phyloP scores from a whole-genome alignment of 306 rosid species.

The Cotoneaster glaucophyllus region DNA sequence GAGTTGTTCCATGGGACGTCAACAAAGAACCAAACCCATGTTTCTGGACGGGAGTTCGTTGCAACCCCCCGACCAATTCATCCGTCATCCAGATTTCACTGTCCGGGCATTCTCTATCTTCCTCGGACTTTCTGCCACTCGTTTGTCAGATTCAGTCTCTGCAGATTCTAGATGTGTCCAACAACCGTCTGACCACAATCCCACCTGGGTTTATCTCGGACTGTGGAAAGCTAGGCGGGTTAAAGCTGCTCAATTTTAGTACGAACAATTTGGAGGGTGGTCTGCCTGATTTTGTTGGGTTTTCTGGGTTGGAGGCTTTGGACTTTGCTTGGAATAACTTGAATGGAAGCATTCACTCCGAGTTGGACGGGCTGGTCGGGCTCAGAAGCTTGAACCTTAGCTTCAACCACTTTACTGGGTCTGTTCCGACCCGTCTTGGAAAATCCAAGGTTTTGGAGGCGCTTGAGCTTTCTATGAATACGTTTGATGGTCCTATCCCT shows the following conservation, averaged over 20 bases:
- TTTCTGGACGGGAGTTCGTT: conserved; percentile 54
- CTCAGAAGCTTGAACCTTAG: conserved; percentile 51
- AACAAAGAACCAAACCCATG: conserved; percentile 45
- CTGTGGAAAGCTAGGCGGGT: conserved; percentile 46
- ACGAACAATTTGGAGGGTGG: conserved; percentile 22
- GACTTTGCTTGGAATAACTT: conserved; percentile 48
- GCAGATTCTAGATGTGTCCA: conserved; percentile 54
- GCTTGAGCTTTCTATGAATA: conserved; percentile 46
- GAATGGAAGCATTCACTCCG: conserved; percentile 15
- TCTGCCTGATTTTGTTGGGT: conserved; percentile 60
- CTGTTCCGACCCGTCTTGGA: conserved; percentile 50
- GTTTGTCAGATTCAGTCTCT: conserved; percentile 57
- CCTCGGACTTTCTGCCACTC: conserved; percentile 35
- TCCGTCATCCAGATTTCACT: conserved; percentile 26
- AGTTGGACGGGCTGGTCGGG: conserved; percentile 43
- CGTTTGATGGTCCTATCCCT: conserved; percentile 36
- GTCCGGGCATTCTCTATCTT: conserved; percentile 28
- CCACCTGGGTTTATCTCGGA: conserved; percentile 40
- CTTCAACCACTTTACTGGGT: conserved; percentile 15
- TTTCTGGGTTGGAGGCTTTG: conserved; percentile 42
- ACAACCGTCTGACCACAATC: conserved; percentile 28
- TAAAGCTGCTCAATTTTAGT: conserved; percentile 54
- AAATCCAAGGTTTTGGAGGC: conserved; percentile 40
- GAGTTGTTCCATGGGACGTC: conserved; percentile 26
- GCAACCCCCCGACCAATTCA: conserved; percentile 24